A percentile compares a stretch with the other conserved stretches of the same genome.
Conservation (phyloP, 2,329 filamentous ascomycete genomes). For the Sporothrix phasma region DNA sequence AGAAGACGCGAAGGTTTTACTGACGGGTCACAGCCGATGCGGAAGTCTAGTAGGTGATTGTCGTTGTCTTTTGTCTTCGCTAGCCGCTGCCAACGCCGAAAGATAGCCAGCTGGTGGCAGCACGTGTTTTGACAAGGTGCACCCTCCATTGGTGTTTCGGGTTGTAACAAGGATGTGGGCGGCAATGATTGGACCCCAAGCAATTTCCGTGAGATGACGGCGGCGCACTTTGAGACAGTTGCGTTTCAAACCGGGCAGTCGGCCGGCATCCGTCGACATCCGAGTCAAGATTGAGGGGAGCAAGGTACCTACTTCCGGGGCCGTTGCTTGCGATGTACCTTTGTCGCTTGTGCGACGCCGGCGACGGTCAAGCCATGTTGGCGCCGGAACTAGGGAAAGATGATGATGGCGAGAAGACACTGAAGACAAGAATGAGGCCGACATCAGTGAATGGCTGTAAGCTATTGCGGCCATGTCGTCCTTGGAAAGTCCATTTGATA, state of each 20-base stretch:
- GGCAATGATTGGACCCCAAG: background rate
- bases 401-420: background rate
- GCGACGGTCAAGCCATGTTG: background rate
- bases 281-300: background rate
- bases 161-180: background rate
- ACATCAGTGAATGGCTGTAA: constrained; percentile 18
- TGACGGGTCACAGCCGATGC: constrained; percentile 11
- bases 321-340: background rate
- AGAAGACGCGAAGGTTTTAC: background rate
- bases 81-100: background rate
- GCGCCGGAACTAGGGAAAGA: background rate
- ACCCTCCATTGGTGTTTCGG: background rate
- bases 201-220: background rate
- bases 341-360: background rate
- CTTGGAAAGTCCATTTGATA: constrained; percentile 4
- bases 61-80: background rate
- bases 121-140: too few species aligned
- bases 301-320: background rate
- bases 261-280: background rate
- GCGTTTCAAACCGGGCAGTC: background rate
- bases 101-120: background rate
- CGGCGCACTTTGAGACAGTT: background rate
- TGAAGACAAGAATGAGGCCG: constrained; percentile 11
- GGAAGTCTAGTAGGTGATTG: background rate
- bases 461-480: constrained; percentile 41